Evolutionary conservation across 1,139 yeast species (phyloP).

Genomic region (Saccharomyces hybrid): DNA sequence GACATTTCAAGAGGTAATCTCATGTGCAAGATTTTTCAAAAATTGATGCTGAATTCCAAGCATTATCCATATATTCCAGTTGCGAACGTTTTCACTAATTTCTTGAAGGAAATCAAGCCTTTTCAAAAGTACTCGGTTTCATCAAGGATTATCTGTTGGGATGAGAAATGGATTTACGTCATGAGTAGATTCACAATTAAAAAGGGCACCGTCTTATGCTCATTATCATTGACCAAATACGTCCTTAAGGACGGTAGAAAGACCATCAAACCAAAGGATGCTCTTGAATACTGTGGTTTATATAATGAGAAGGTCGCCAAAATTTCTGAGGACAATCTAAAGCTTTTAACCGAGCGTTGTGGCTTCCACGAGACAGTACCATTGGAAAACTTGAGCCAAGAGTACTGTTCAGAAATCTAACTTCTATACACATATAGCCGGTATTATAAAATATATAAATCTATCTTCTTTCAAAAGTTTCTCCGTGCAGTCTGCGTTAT

Average conservation of each 20-base stretch:
- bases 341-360: conserved; percentile 19
- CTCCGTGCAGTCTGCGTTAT: neutral
- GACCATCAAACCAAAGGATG: conserved; percentile 60
- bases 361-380: conserved; percentile 28
- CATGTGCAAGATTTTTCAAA: conserved; percentile 48
- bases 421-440: neutral
- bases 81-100: conserved; percentile 61
- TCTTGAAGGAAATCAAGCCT: conserved; percentile 65
- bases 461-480: neutral
- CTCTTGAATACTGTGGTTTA: conserved; percentile 49
- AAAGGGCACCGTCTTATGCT: conserved; percentile 39
- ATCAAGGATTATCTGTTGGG: conserved; percentile 73
- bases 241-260: conserved; percentile 68
- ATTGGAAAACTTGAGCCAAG: conserved; percentile 14
- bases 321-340: conserved; percentile 35
- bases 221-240: conserved; percentile 66
- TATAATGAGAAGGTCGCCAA: conserved; percentile 44
- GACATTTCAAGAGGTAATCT: conserved; percentile 71
- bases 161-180: conserved; percentile 75
- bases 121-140: conserved; percentile 50
- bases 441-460: neutral
- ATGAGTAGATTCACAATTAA: conserved; percentile 42
- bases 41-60: conserved; percentile 40
- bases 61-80: conserved; percentile 67
- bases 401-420: conserved; percentile 4